Base-by-base conservation (phyloP, 2,329 filamentous ascomycete genomes). In the Fusarium cicatricum region DNA sequence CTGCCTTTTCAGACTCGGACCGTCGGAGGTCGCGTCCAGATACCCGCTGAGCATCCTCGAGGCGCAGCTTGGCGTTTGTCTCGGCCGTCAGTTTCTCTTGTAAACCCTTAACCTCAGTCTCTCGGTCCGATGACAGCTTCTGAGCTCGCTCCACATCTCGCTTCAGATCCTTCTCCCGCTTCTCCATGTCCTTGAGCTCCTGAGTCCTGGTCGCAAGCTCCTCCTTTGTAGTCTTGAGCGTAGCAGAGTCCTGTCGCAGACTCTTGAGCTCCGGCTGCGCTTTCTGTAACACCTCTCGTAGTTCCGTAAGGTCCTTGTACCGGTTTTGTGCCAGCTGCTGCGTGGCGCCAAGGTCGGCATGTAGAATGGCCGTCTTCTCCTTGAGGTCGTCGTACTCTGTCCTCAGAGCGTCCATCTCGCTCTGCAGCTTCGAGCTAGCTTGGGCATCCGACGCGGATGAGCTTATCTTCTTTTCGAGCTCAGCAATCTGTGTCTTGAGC, bases 251-350 rank as follows among this genome's bases (percentile, higher is more conserved):
- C 42, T 88, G 86, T 8, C 91, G 86, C 16, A 98, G 80, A 38
- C 80, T 88, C 71, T 89, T 90, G 19, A 98, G 78, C 74, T 99
- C 94, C 0, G 92, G 90, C 69, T 97, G 93, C 1, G 90, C 85
- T 72, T 95, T 96, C 63, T 92, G 88, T 26, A 97, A 75, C 3
- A 93, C 81, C 58, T 94, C 90, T 16, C 89, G 85, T 39, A 97
- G 78, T 23, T 96, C 90, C 0, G 88, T 88, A 2, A 97, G 78
- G 55, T 98, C 93, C 73, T 92, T 96, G 79, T 92, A 98, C 26
- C 95, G 84, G 14, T 85, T 89, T 57, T 96, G 89, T 0, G 95
- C 92, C 11, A 98, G 83, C 74, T 96, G 87, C 71, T 97, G 88
- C 0, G 93, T 90, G 2, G 92, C 92, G 2, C 87, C 89, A 3